Conservation (phyloP, 768 basidiomycete species). For the Baorangia bicolor region DNA sequence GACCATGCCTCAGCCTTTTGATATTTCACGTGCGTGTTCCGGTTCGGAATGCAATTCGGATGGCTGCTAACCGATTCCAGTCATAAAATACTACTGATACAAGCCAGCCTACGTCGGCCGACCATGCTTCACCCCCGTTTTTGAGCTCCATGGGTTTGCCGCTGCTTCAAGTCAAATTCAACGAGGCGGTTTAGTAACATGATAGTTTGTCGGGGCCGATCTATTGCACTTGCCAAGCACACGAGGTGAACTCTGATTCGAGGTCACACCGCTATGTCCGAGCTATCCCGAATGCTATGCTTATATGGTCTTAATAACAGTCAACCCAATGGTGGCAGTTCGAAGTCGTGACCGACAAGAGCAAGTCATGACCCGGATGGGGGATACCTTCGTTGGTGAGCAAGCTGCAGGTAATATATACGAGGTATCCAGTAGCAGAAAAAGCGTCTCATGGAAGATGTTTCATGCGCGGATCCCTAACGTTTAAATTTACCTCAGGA, state of each 20-base stretch:
- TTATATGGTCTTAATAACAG: neutral
- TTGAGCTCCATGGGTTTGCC: neutral
- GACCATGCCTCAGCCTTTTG: neutral
- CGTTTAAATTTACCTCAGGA: neutral
- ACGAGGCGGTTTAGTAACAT: neutral
- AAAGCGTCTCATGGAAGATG: neutral
- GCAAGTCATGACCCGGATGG: neutral
- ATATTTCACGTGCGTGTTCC: constrained; percentile 12
- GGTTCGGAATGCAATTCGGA: neutral
- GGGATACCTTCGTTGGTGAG: neutral
- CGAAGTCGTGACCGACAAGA: neutral
- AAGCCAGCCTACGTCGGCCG: neutral
- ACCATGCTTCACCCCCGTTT: neutral
- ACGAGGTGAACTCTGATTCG: neutral
- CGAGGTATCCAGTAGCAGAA: neutral
- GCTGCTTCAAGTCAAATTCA: neutral
- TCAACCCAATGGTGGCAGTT: neutral
- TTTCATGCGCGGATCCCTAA: neutral
- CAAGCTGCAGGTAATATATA: neutral
- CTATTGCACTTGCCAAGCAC: neutral
- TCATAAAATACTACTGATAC: neutral
- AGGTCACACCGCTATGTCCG: neutral
- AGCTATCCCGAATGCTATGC: neutral
- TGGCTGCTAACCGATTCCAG: neutral
- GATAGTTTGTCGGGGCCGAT: neutral